Evolutionary conservation across 1,139 yeast genomes (phyloP).

Genomic region (Lodderomyces theae): DNA sequence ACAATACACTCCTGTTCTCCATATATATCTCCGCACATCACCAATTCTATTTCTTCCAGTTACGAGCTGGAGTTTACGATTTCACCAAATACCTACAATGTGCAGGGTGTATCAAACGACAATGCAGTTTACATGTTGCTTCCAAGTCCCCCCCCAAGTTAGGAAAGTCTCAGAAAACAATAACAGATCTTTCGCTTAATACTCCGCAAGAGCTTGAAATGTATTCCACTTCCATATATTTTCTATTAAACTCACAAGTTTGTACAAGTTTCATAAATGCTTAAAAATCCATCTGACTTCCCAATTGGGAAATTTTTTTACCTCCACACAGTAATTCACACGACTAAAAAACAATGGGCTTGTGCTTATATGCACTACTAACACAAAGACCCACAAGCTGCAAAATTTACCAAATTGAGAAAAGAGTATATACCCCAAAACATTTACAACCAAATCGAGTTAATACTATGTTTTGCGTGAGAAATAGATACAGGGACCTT

Average conservation of each 20-base stretch:
- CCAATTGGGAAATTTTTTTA: background rate
- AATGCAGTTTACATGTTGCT: background rate
- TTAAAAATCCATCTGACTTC: background rate
- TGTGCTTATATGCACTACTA: background rate
- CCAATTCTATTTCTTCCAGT: no score
- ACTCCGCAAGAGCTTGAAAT: background rate
- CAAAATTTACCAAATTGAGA: conserved; percentile 2
- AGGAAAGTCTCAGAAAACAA: background rate
- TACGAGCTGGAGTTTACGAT: no score
- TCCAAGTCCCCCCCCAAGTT: background rate
- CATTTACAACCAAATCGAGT: conserved; percentile 1
- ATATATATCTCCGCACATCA: no score
- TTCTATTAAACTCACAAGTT: background rate
- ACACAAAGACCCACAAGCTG: background rate
- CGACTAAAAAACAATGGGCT: background rate
- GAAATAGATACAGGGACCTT: conserved; percentile 1
- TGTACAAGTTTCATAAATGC: no score
- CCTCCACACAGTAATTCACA: conserved; percentile 1
- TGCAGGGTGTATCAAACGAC: no score
- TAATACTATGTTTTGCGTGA: background rate
- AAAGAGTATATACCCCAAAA: conserved; percentile 2
- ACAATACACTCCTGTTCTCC: no score
- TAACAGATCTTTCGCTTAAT: conserved; percentile 1
- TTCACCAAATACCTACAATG: no score
- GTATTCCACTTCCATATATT: background rate